Conservation (phyloP, 352 stramenopile species). For the Globisporangium acanthophoron region DNA sequence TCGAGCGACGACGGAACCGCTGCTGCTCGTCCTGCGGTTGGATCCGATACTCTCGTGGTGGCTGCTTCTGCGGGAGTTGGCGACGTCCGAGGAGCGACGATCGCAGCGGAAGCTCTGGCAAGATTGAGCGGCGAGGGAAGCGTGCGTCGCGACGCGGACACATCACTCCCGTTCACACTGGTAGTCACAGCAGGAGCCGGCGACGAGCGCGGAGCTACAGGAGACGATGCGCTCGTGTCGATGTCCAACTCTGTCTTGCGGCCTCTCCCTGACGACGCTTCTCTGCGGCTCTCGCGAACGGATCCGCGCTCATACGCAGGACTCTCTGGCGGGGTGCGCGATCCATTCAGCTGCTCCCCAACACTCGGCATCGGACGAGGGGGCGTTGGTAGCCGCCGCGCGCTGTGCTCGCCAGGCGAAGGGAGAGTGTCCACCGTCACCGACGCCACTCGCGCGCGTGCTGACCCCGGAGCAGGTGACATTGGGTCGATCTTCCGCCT, state of each 20-base stretch:
- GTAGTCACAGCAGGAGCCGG: background rate
- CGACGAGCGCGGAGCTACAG: background rate
- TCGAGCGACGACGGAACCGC: background rate
- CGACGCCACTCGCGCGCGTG: conserved; percentile 20
- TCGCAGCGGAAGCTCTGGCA: background rate
- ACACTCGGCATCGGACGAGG: conserved; percentile 6
- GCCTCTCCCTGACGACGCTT: background rate
- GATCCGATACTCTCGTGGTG: background rate
- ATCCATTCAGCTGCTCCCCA: conserved; percentile 6
- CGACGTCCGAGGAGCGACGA: background rate
- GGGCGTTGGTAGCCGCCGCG: conserved; percentile 7
- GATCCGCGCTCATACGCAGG: conserved; percentile 8
- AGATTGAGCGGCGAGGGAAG: conserved; percentile 7
- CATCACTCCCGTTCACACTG: background rate
- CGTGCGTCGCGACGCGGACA: background rate
- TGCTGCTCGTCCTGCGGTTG: background rate
- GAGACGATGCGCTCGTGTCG: conserved; percentile 7
- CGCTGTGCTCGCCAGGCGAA: conserved; percentile 6
- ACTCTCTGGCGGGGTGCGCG: conserved; percentile 10
- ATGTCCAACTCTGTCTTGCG: conserved; percentile 13
- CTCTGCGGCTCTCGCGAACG: conserved; percentile 1
- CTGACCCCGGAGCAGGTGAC: background rate
- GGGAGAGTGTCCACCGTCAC: conserved; percentile 24
- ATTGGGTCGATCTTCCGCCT: conserved; percentile 19
- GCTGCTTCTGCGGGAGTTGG: background rate